These are phyloP conservation scores for Macrolepiota fuliginosa DNA, from an alignment of 768 basidiomycete genomes.

Conservation along the genomic window DNA sequence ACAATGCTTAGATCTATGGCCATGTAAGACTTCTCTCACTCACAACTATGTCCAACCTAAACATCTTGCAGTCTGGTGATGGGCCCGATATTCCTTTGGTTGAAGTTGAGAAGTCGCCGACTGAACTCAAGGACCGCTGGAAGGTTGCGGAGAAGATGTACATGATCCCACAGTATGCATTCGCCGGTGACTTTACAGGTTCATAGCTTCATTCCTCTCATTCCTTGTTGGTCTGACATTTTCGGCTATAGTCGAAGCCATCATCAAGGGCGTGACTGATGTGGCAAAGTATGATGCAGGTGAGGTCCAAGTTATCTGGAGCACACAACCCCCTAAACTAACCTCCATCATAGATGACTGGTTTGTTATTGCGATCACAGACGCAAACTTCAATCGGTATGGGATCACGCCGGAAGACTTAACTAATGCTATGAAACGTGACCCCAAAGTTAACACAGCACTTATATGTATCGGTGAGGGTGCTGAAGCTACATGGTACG, in stretches of 20 bases:
- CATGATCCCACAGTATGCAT: conserved; percentile 66
- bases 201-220: conserved; percentile 8
- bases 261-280: conserved; percentile 58
- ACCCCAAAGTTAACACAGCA: conserved; percentile 66
- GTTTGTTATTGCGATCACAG: conserved; percentile 71
- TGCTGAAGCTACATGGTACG: conserved; percentile 60
- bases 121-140: conserved; percentile 58
- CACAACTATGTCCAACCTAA: neutral
- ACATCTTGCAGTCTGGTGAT: conserved; percentile 52
- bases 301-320: conserved; percentile 15
- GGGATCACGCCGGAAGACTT: conserved; percentile 59
- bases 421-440: conserved; percentile 51
- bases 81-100: conserved; percentile 55
- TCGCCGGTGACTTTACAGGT: conserved; percentile 68
- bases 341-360: conserved; percentile 48
- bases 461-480: conserved; percentile 70
- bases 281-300: conserved; percentile 63
- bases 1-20: conserved; percentile 48
- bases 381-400: conserved; percentile 68
- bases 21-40: conserved; percentile 42
- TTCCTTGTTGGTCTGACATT: conserved; percentile 3
- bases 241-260: conserved; percentile 51
- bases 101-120: conserved; percentile 44
- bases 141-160: conserved; percentile 70
- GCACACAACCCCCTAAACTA: neutral